Conservation (phyloP, 2,329 filamentous ascomycete genomes). For the Orbilia oligospora region DNA sequence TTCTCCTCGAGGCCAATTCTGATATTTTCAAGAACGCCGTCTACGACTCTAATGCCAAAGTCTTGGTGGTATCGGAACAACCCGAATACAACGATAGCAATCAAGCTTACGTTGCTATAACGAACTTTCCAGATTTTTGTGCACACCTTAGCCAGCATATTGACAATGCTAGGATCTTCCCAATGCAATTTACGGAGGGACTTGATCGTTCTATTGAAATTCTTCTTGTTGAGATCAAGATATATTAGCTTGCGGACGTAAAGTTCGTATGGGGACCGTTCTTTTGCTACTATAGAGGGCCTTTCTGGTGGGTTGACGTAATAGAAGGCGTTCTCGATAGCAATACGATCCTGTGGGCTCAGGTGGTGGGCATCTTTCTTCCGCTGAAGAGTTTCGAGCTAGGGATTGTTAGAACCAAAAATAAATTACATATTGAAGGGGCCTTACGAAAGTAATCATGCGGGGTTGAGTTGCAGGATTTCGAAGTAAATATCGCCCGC, state of each 20-base stretch:
- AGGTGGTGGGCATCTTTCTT: conserved; percentile 93
- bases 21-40: conserved; percentile 90
- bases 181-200: conserved; percentile 96
- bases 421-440: background rate
- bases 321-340: conserved; percentile 97
- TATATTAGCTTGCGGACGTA: conserved; percentile 95
- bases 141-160: conserved; percentile 88
- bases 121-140: conserved; percentile 97
- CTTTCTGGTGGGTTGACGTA: conserved; percentile 96
- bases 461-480: conserved; percentile 93
- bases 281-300: conserved; percentile 95
- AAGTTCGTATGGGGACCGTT: conserved; percentile 90
- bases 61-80: conserved; percentile 92
- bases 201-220: conserved; percentile 92
- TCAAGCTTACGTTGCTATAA: conserved; percentile 94
- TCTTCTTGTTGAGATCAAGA: conserved; percentile 91
- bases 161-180: conserved; percentile 90
- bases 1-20: conserved; percentile 91
- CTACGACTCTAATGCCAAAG: conserved; percentile 91
- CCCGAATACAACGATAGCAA: conserved; percentile 89
- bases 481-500: conserved; percentile 90
- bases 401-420: conserved; percentile 1
- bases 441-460: conserved; percentile 81
- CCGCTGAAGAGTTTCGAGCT: conserved; percentile 88
- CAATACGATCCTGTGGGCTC: conserved; percentile 95